Base-by-base conservation (phyloP, 441 rosid genomes). In the Kokia cookei region DNA sequence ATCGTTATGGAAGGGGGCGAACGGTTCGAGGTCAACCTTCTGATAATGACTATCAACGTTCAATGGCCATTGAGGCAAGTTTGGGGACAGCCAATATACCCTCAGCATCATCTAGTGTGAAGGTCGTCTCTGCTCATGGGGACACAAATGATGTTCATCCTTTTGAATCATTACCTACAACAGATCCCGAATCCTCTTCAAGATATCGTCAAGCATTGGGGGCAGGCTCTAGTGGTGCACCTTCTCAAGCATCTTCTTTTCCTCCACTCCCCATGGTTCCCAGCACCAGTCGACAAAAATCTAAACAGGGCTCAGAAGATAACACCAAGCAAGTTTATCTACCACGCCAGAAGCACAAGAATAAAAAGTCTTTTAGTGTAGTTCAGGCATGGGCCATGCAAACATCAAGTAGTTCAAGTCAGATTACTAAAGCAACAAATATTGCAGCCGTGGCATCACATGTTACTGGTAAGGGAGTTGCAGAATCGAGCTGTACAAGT, bases 121-220 rank as follows among this genome's bases (percentile, higher is more conserved):
- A 80, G 61, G 74, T 73, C 72, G 79, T 75, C 55, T 76, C 89
- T 67, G 86, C 77, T 76, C 80, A 57, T 76, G 85, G 75, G 24
- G 85, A 81, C 70, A 12, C n/a, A n/a, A 79, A 75, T 67, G 89
- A 86, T 32, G 77, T 88, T 67, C 91, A 85, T 72, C 90, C 95
- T 7, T 86, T 91, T 81, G 97, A 92, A 80, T 80, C 88, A 75
- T 79, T 91, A 68, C 75, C 86, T 61, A 69, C 88, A 48, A 51
- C 84, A 27, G 97, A 92, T 80, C 63, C 82, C 35, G 97, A 90
- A 67, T 29, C 77, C 32, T 78, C 97, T 74, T 79, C 95, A 54
- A 90, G 97, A 68, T 92, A 93, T 68, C 97, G 80, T 78, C 90
- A 92, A 79, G 98, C 97, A 58, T 73, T 92, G 82, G 93, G 97